phyloP scores from a whole-genome alignment of 1,284 basidiomycete species.

The Marasmius tenuissimus region DNA sequence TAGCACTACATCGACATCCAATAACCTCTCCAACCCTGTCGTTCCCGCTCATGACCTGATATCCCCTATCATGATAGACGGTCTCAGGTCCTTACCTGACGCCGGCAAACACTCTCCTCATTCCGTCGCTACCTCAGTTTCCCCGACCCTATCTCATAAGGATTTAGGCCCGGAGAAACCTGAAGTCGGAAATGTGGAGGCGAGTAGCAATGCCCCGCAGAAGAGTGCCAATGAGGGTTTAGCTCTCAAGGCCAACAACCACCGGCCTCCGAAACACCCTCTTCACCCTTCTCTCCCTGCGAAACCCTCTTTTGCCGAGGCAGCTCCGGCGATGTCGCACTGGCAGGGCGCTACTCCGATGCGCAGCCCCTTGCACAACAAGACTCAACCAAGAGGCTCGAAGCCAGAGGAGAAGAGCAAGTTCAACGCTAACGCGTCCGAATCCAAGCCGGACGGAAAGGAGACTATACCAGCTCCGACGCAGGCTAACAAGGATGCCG shows the following conservation, averaged over 20 bases:
- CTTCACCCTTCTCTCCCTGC: slow-evolving; percentile 48
- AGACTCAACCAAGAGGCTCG: neutral
- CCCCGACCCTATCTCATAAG: neutral
- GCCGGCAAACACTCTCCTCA: slow-evolving; percentile 23
- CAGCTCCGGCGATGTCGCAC: neutral
- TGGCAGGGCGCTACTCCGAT: neutral
- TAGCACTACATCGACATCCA: slow-evolving; percentile 16
- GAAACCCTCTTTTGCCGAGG: slow-evolving; percentile 34
- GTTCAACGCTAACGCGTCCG: neutral
- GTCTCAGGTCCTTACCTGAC: slow-evolving; percentile 64
- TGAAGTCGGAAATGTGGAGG: neutral
- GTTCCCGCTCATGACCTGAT: slow-evolving; percentile 44
- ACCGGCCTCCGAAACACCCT: slow-evolving; percentile 21
- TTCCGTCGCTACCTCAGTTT: neutral
- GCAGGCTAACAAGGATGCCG: neutral
- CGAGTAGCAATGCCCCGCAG: neutral
- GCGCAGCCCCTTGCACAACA: neutral
- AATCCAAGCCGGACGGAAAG: neutral
- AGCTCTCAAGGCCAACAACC: neutral
- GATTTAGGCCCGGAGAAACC: slow-evolving; percentile 1
- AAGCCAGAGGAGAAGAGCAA: neutral
- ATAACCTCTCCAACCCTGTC: slow-evolving; percentile 15
- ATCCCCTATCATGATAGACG: slow-evolving; percentile 68
- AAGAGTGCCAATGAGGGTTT: neutral
- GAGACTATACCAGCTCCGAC: neutral